These are phyloP conservation scores for Neonectria punicea DNA, from an alignment of 2,329 filamentous ascomycete genomes.

Conservation along the genomic window DNA sequence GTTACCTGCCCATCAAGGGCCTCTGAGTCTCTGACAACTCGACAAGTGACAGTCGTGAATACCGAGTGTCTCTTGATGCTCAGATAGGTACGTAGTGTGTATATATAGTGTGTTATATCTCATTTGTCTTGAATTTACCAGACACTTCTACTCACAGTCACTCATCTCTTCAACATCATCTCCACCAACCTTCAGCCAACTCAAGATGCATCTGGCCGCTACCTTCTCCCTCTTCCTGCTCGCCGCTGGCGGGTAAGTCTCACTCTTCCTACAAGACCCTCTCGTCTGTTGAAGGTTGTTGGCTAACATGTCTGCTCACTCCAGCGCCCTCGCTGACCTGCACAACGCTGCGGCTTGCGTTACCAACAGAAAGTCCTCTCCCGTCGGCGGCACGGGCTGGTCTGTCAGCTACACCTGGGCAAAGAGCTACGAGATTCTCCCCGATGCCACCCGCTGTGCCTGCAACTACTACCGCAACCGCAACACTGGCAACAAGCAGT, in stretches of 20 bases:
- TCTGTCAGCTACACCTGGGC: constrained; percentile 25
- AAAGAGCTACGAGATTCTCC: constrained; percentile 26
- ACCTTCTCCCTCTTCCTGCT: constrained; percentile 3
- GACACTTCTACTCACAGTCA: background rate
- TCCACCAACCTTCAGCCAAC: background rate
- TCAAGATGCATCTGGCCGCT: constrained; percentile 11
- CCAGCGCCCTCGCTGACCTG: constrained; percentile 8
- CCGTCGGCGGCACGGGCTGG: constrained; percentile 17
- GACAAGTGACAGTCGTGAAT: background rate
- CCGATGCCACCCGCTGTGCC: constrained; percentile 24
- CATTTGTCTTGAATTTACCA: background rate
- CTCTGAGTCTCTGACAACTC: background rate
- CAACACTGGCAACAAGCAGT: constrained; percentile 26
- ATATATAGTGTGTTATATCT: constrained; percentile 10
- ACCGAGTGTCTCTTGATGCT: background rate
- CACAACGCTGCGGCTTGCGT: constrained; percentile 16
- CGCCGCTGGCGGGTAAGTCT: constrained; percentile 3
- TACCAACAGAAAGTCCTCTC: constrained; percentile 9
- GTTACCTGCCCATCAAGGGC: too few relatives aligned
- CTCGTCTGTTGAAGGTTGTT: too few relatives aligned
- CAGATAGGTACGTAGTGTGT: background rate
- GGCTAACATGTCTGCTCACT: background rate
- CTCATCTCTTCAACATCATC: background rate
- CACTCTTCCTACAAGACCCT: background rate
- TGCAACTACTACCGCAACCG: constrained; percentile 22